Evolutionary conservation across 176 grass and related monocot species (phyloP).

Genomic region (Oryza meridionalis): DNA sequence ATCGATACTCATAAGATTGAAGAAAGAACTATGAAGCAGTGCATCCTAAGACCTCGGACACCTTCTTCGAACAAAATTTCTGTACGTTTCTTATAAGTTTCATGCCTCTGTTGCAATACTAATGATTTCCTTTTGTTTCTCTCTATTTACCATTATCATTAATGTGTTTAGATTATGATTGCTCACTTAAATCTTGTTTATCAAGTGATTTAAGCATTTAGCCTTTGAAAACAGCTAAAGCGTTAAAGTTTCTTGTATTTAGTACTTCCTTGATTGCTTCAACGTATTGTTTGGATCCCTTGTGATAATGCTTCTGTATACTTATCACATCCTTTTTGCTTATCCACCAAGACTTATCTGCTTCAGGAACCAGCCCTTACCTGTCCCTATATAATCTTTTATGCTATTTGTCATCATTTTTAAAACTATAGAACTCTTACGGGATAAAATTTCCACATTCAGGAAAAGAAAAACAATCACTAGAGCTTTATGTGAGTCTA

Average conservation of each 20-base stretch:
- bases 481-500: not conserved
- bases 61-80: conserved; percentile 67
- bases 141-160: conserved; percentile 1
- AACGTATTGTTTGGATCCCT: conserved; percentile 11
- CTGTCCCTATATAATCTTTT: not conserved
- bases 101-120: not conserved
- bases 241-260: not conserved
- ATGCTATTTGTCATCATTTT: not conserved
- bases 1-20: conserved; percentile 76
- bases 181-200: conserved; percentile 7
- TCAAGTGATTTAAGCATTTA: not conserved
- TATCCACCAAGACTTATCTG: not conserved
- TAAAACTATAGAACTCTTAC: not conserved
- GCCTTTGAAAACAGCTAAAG: conserved; percentile 11
- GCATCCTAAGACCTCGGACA: conserved; percentile 67
- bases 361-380: not conserved
- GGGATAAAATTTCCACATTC: not conserved
- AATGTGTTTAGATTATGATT: not conserved
- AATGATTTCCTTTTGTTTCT: conserved; percentile 32
- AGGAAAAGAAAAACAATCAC: not conserved
- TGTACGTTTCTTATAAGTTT: conserved; percentile 42
- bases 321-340: not conserved
- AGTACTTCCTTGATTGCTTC: not conserved
- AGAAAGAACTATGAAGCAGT: conserved; percentile 61
- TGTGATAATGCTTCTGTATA: not conserved